Conservation (phyloP, 2,329 filamentous ascomycete genomes). For the Paradendryphiella salina region DNA sequence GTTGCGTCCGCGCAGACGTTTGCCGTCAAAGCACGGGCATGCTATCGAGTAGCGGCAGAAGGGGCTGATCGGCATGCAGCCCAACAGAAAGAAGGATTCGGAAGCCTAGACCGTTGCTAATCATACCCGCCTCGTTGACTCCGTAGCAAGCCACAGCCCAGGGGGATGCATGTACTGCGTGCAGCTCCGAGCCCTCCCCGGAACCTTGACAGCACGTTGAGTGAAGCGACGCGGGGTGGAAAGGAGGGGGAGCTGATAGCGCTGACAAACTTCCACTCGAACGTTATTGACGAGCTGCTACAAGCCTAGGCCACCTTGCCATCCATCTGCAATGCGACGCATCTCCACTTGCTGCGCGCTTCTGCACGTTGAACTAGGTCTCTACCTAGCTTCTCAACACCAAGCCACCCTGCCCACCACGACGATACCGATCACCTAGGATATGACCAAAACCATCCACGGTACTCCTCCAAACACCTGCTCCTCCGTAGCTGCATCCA, state of each 20-base stretch:
- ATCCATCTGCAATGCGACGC: not conserved
- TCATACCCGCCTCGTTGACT: constrained; percentile 1
- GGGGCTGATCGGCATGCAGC: constrained; percentile 22
- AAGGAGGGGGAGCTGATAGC: not conserved
- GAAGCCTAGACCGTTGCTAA: constrained; percentile 20
- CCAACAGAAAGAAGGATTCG: constrained; percentile 16
- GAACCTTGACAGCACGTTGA: not conserved
- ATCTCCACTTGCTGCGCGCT: constrained; percentile 3
- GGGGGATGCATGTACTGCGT: constrained; percentile 1
- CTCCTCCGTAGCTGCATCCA: constrained; percentile 14
- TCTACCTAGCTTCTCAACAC: constrained; percentile 35
- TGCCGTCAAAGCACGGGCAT: constrained; percentile 1
- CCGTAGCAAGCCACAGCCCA: too few species aligned
- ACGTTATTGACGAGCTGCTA: not conserved
- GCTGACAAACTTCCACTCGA: not conserved
- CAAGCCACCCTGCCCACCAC: constrained; percentile 8
- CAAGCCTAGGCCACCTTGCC: not conserved
- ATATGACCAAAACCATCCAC: constrained; percentile 18
- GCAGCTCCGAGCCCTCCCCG: not conserved
- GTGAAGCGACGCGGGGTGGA: not conserved
- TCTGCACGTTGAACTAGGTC: constrained; percentile 25
- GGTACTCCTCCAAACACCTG: constrained; percentile 14
- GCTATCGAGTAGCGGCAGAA: constrained; percentile 15
- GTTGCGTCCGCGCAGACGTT: not conserved
- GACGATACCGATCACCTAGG: constrained; percentile 10